Evolutionary conservation across 305 asterid genomes (phyloP), one percentile per base, ranked within the genome.

Genomic region (Petunia hybrid): DNA sequence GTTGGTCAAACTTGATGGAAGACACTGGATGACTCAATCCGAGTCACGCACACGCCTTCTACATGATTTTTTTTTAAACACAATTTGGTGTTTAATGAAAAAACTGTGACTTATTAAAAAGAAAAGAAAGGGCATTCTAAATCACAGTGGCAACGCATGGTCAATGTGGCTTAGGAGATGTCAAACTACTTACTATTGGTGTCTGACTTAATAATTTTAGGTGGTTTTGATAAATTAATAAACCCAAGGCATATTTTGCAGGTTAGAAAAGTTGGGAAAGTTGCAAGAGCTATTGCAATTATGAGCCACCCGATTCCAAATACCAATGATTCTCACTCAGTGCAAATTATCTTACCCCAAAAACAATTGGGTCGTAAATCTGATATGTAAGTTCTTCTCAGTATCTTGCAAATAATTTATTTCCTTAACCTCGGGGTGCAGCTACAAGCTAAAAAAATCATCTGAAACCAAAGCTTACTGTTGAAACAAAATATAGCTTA

Each of bases 241-340:
- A 76, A 56, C 56, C 40, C 55, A 76, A 45, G 6, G 22, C 55
- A 76, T 57, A 22, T 38, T 57, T 57, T 56, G 41, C 80, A 76
- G 48, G 80, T 57, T 57, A 76, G 80, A 57, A 76, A 76, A 59
- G 80, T 76, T 76, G 80, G 68, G 4, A 76, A 76, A 59, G 80
- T 76, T n/a, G 53, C 80, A 76, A 76, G 80, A 76, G 68, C 67
- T 55, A 76, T 76, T 57, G 80, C 67, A 22, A 76, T 76, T n/a
- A 92, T 95, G 99, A 94, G 98, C 91, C 98, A 95, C 84, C 98
- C 99, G 13, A 94, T 95, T 84, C 98, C 98, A 79, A 94, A 85
- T 80, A 94, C 98, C 84, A 91, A 87, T 69, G 97, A 95, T 80
- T 94, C 98, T 66, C 93, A 92, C 83, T 95, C 99, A 10, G 94